Conservation (phyloP, 2,329 filamentous ascomycete species). For the Phialocephala subalpina region DNA sequence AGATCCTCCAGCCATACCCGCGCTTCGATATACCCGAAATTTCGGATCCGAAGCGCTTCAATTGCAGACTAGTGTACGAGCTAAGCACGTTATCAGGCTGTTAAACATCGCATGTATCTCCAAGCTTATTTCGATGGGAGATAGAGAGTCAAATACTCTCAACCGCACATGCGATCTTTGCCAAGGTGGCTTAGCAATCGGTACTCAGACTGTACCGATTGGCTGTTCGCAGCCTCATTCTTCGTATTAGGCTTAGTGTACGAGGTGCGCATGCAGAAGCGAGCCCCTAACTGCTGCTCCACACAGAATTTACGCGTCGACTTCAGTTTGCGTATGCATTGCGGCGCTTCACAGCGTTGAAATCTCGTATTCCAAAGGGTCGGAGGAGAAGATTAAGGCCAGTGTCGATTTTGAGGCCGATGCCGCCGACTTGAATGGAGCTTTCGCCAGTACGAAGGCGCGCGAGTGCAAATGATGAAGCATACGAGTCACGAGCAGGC, state of each 20-base stretch:
- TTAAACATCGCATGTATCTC: neutral
- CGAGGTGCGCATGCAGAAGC: neutral
- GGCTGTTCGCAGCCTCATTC: neutral
- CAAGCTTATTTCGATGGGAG: neutral
- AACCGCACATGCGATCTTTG: neutral
- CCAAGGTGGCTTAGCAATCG: neutral
- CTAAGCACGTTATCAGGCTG: neutral
- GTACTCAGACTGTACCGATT: neutral
- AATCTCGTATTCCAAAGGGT: too few relatives aligned
- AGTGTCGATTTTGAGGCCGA: too few relatives aligned
- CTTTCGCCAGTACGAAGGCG: too few relatives aligned
- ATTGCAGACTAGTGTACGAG: neutral
- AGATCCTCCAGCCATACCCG: neutral
- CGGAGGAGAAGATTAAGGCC: too few relatives aligned
- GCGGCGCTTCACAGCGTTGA: too few relatives aligned
- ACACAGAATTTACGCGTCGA: too few relatives aligned
- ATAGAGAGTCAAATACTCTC: neutral
- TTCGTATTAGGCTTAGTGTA: conserved; percentile 1
- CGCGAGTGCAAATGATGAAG: too few relatives aligned
- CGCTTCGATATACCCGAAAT: too few relatives aligned
- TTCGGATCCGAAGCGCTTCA: neutral
- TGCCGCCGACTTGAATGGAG: too few relatives aligned
- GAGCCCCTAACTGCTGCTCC: neutral
- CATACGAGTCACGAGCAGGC: too few relatives aligned
- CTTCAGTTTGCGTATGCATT: too few relatives aligned